Percentiles rank a stretch among this genome's conserved stretches.
Evolutionary conservation across 805 yeast genomes (phyloP).

Genomic region (Candida mattraensis): DNA sequence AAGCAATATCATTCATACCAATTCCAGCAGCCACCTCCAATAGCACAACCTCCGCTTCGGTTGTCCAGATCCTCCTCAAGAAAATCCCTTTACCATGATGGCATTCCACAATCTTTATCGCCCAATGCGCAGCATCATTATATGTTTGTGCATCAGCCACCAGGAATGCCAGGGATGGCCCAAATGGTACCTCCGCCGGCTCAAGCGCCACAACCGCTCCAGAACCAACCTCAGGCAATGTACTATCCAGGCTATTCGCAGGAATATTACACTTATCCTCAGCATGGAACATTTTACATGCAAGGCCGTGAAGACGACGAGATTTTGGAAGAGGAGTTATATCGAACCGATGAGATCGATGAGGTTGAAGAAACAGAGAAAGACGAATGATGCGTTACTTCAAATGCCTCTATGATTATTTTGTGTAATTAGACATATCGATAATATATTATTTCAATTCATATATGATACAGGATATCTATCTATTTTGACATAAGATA

Average conservation of each 20-base stretch:
- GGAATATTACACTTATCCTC: conserved; percentile 6
- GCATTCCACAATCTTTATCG: conserved; percentile 3
- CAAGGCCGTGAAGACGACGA: conserved; percentile 6
- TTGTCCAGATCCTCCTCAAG: conserved; percentile 11
- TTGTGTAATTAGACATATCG: neutral
- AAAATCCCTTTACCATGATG: conserved; percentile 8
- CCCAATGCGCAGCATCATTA: conserved; percentile 7
- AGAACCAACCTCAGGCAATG: conserved; percentile 4
- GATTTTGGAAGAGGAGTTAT: neutral
- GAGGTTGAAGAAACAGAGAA: neutral
- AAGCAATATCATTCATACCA: conserved; percentile 5
- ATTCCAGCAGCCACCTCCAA: conserved; percentile 7
- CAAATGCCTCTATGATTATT: neutral
- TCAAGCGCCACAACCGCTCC: conserved; percentile 2
- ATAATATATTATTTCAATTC: conserved; percentile 4
- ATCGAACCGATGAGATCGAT: neutral
- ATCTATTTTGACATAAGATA: conserved; percentile 54
- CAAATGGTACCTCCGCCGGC: neutral
- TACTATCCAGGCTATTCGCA: conserved; percentile 8
- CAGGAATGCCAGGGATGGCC: neutral
- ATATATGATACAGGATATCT: conserved; percentile 7
- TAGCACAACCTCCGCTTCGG: conserved; percentile 6
- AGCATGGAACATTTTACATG: conserved; percentile 8
- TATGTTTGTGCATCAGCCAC: conserved; percentile 11
- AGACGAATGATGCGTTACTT: no score